These are phyloP conservation scores for Teratosphaeria nubilosa DNA, from an alignment of 2,329 filamentous ascomycete species.

Conservation along the genomic window DNA sequence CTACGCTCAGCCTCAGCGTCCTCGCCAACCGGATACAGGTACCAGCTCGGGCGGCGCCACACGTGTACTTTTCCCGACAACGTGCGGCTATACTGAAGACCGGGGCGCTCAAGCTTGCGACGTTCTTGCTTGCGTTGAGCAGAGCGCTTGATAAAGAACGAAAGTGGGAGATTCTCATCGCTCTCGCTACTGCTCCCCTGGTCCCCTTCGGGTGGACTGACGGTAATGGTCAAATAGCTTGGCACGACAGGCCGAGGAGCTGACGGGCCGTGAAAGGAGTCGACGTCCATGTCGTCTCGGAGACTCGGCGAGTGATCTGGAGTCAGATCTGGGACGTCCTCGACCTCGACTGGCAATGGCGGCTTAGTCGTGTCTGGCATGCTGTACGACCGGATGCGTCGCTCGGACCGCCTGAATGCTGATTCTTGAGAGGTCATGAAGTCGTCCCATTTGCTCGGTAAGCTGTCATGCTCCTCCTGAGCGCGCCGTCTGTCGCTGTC, in stretches of 20 bases:
- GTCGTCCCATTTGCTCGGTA: constrained; percentile 17
- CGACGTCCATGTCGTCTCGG: constrained; percentile 19
- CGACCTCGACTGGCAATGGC: constrained; percentile 11
- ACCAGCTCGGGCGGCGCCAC: constrained; percentile 21
- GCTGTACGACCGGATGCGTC: constrained; percentile 12
- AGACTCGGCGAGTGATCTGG: constrained; percentile 23
- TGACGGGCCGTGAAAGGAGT: constrained; percentile 5
- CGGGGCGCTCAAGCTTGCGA: constrained; percentile 18
- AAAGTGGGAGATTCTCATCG: constrained; percentile 18
- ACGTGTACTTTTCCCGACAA: constrained; percentile 22
- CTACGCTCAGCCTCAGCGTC: constrained; percentile 16
- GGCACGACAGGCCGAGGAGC: constrained; percentile 9
- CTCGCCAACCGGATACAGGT: constrained; percentile 20
- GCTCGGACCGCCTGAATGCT: constrained; percentile 16
- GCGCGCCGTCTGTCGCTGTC: constrained; percentile 17
- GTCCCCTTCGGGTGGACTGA: constrained; percentile 5
- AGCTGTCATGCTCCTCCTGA: constrained; percentile 12
- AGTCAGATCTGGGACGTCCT: constrained; percentile 21
- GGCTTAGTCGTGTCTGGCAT: constrained; percentile 2
- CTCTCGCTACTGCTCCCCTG: constrained; percentile 12
- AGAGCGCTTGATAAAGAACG: constrained; percentile 15
- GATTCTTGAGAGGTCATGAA: constrained; percentile 16
- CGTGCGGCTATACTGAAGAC: constrained; percentile 18
- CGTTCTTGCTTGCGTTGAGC: constrained; percentile 8
- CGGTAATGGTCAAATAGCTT: constrained; percentile 11